Evolutionary conservation across 495 filamentous ascomycete species (phyloP), one percentile per base, ranked within the genome.

Genomic region (Alectoria sarmentosa): DNA sequence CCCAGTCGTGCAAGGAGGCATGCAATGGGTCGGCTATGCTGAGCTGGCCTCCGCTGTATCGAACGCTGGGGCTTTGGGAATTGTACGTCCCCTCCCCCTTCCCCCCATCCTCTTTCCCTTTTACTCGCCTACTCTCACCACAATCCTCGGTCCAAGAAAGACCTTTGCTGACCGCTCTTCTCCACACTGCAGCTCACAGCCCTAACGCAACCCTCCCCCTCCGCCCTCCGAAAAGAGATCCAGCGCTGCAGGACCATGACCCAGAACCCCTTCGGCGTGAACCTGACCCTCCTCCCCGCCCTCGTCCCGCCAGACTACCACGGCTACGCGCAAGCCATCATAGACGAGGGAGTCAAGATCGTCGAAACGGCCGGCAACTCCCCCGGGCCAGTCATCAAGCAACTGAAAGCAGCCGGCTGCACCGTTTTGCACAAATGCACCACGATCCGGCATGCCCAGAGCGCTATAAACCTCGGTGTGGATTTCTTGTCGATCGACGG

Each of bases 311-410:
- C 94, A 1, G 86, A 98, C 82, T 98, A 98, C 74, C 83, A 75
- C 58, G 94, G 90, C 62, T 98, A 96, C 78, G 91, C 94, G 41
- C 90, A 88, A 73, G 90, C 92, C 32, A 88, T 94, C 73, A 92
- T 98, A 66, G 91, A 96, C 65, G 91, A 96, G 76, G 93, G 92
- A 30, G 83, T 98, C 78, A 87, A 84, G 71, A 90, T 98, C 69
- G 94, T 98, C 69, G 94, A 98, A 80, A 98, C 94, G 10, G 94
- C 94, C 15, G 94, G 94, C 55, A 97, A 98, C 79, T 89, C 84
- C 73, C 94, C 94, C 0, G 94, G 92, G 19, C 90, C 91, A 21
- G 88, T 98, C 42, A 97, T 98, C 76, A 76, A 83, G 73, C 84
- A 91, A 78, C 82, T 98, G 62, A 98, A 98, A 79, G 80, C 83